phyloP scores from a whole-genome alignment of 345 rosid species.

The Barbarea vulgaris region DNA sequence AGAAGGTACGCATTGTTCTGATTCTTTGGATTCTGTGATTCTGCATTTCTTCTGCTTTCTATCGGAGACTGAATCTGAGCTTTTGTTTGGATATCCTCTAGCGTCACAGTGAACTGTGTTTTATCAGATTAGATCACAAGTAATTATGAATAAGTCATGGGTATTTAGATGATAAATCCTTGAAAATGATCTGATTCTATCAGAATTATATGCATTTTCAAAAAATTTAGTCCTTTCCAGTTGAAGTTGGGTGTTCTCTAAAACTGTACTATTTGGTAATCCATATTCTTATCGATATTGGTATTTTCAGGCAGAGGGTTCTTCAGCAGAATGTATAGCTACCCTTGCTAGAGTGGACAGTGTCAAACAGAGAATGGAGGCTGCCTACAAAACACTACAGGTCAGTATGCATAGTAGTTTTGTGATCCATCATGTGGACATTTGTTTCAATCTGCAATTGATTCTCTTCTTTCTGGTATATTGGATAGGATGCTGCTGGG shows the following conservation, averaged over 20 bases:
- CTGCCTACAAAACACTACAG: constrained; percentile 91
- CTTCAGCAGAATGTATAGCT: constrained; percentile 89
- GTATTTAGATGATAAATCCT: neutral
- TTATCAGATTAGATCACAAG: neutral
- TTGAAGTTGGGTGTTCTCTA: neutral
- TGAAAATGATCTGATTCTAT: neutral
- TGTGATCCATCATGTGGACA: neutral
- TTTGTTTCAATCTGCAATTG: neutral
- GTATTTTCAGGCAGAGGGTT: constrained; percentile 83
- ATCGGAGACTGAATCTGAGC: constrained; percentile 10
- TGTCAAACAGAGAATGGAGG: constrained; percentile 98
- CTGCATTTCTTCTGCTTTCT: neutral
- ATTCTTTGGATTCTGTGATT: neutral
- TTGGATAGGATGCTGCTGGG: constrained; percentile 90
- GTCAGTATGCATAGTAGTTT: constrained; percentile 39
- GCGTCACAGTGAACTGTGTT: neutral
- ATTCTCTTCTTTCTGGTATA: neutral
- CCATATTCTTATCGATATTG: neutral
- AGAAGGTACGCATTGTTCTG: constrained; percentile 54
- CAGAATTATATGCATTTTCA: neutral
- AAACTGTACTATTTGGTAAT: neutral
- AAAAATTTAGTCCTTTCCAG: neutral
- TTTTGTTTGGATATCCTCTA: constrained; percentile 22
- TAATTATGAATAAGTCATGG: neutral
- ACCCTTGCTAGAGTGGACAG: constrained; percentile 92